A percentile compares a stretch with the other conserved stretches of the same genome.
Evolutionary conservation across 495 filamentous ascomycete genomes (phyloP).

Genomic region (Sabuloglossum arenarium): DNA sequence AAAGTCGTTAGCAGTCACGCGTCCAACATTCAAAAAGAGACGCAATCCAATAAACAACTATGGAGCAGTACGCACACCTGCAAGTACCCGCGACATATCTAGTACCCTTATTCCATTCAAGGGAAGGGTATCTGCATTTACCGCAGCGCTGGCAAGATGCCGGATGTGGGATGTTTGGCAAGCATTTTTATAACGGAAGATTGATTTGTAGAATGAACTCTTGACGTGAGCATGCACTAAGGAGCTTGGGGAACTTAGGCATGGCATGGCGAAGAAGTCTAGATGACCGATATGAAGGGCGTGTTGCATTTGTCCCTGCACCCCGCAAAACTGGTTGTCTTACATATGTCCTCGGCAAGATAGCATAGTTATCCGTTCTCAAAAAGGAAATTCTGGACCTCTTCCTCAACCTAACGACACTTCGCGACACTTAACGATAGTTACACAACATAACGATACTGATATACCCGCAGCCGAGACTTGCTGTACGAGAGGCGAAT

Average conservation of each 20-base stretch:
- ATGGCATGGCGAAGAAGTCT: not conserved
- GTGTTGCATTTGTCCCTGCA: too few relatives aligned
- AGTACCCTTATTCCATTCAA: conserved; percentile 72
- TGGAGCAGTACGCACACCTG: conserved; percentile 46
- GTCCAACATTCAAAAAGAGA: not conserved
- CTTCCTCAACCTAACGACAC: too few relatives aligned
- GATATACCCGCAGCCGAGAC: too few relatives aligned
- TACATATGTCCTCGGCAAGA: not conserved
- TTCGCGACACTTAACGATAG: too few relatives aligned
- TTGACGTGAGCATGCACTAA: not conserved
- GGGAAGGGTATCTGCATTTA: conserved; percentile 25
- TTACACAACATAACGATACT: too few relatives aligned
- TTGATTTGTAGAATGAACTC: not conserved
- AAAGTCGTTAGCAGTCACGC: not conserved
- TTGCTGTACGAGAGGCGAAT: too few relatives aligned
- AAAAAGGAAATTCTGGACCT: too few relatives aligned
- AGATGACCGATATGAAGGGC: not conserved
- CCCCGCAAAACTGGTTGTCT: too few relatives aligned
- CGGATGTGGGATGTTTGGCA: not conserved
- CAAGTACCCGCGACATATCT: conserved; percentile 91
- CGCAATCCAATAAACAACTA: not conserved
- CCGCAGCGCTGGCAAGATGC: not conserved
- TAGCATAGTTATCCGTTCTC: not conserved
- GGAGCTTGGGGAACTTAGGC: not conserved
- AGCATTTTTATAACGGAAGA: not conserved